Evolutionary conservation across 192 early-diverging fungal genomes (phyloP).

Genomic region (Coemansia sp.): DNA sequence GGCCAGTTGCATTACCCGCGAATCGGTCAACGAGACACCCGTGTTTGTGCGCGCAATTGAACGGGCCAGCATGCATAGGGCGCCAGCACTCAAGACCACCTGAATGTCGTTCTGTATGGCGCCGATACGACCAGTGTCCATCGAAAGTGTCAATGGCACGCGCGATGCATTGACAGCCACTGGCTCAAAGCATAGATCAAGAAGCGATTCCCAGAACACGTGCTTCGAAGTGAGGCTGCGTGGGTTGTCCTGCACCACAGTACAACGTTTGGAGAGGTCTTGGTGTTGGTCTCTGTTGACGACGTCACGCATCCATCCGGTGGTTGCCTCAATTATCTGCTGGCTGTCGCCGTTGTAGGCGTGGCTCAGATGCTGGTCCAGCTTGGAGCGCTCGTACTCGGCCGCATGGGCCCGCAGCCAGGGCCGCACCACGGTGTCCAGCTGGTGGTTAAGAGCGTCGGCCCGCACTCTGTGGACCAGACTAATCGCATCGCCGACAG

Average conservation of each 20-base stretch:
- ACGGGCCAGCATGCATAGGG: constrained; percentile 18
- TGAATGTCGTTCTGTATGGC: constrained; percentile 42
- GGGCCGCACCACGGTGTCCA: constrained; percentile 38
- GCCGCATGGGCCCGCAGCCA: constrained; percentile 39
- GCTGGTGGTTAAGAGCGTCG: constrained; percentile 44
- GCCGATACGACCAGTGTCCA: constrained; percentile 30
- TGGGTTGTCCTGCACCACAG: background rate
- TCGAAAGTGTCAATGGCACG: constrained; percentile 19
- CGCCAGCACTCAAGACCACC: constrained; percentile 23
- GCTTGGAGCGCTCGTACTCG: constrained; percentile 38
- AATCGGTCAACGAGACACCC: background rate
- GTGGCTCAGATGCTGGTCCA: constrained; percentile 15
- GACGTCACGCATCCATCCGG: constrained; percentile 29
- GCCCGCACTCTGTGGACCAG: constrained; percentile 31
- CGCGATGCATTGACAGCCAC: constrained; percentile 2
- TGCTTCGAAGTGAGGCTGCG: constrained; percentile 8
- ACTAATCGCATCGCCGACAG: constrained; percentile 15
- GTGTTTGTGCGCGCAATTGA: constrained; percentile 2
- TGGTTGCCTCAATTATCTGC: constrained; percentile 9
- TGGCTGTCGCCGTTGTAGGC: background rate
- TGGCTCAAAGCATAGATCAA: constrained; percentile 38
- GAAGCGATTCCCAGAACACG: constrained; percentile 34
- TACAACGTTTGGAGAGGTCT: constrained; percentile 3
- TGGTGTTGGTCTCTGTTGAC: background rate
- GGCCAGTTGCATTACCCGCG: constrained; percentile 9